phyloP scores from a whole-genome alignment of 805 yeast species.

The Candida maltosa region DNA sequence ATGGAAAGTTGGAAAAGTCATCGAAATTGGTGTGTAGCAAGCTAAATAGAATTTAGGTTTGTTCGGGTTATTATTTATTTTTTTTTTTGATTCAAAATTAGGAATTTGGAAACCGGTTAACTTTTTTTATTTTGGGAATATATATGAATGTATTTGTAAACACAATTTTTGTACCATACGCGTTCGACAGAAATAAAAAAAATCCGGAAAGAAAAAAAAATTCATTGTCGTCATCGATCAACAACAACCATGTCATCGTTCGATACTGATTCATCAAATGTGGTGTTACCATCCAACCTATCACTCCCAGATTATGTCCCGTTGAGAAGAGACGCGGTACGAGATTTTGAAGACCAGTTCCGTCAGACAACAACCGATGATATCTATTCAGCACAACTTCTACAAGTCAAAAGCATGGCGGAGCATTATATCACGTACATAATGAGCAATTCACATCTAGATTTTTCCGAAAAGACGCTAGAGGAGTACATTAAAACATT shows the following conservation, averaged over 20 bases:
- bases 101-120: too few relatives aligned
- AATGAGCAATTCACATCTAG: constrained; percentile 5
- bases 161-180: too few relatives aligned
- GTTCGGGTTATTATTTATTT: too few relatives aligned
- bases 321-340: constrained; percentile 8
- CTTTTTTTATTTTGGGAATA: too few relatives aligned
- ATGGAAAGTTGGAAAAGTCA: constrained; percentile 89
- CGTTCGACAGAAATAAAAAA: too few relatives aligned
- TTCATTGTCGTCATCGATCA: too few relatives aligned
- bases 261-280: too few relatives aligned
- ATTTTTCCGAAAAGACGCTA: constrained; percentile 9
- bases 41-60: too few relatives aligned
- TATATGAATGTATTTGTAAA: too few relatives aligned
- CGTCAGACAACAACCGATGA: constrained; percentile 7
- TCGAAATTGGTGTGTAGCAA: constrained; percentile 85
- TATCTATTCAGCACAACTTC: constrained; percentile 7
- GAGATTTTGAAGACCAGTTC: constrained; percentile 12
- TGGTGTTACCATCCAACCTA: constrained; percentile 2
- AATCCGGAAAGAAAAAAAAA: too few relatives aligned
- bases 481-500: constrained; percentile 10
- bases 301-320: constrained; percentile 15
- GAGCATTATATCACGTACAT: constrained; percentile 13
- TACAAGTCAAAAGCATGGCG: constrained; percentile 9
- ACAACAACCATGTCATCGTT: too few relatives aligned
- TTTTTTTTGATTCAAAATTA: too few relatives aligned